Evolutionary conservation across 805 yeast genomes (phyloP).

Genomic region (Yueomyces sinensis): DNA sequence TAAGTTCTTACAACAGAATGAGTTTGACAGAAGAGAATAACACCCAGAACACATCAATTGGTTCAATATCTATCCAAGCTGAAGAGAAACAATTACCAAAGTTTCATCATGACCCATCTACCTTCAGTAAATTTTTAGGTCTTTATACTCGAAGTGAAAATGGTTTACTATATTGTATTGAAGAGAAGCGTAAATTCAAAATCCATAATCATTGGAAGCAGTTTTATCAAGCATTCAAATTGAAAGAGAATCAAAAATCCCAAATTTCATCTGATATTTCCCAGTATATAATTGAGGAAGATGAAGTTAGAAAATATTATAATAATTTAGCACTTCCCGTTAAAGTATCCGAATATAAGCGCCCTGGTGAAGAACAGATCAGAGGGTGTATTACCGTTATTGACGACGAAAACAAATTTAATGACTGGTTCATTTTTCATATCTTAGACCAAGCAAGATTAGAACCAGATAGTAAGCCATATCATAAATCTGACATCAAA

Average conservation of each 20-base stretch:
- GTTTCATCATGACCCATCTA: conserved; percentile 17
- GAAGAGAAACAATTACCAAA: conserved; percentile 10
- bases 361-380: conserved; percentile 20
- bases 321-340: conserved; percentile 11
- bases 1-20: no score
- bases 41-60: background rate
- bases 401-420: conserved; percentile 19
- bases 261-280: conserved; percentile 4
- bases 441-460: conserved; percentile 26
- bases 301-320: conserved; percentile 10
- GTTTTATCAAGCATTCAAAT: conserved; percentile 5
- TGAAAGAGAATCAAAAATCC: conserved; percentile 3
- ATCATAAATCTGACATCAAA: conserved; percentile 1
- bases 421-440: conserved; percentile 28
- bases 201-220: conserved; percentile 20
- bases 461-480: conserved; percentile 10
- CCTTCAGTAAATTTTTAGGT: conserved; percentile 28
- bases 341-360: conserved; percentile 23
- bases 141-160: conserved; percentile 23
- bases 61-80: background rate
- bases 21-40: background rate
- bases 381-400: conserved; percentile 28
- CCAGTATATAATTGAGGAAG: conserved; percentile 10
- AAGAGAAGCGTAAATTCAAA: conserved; percentile 23
- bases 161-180: conserved; percentile 13